These are phyloP conservation scores for Tephrocybe sp. DNA, from an alignment of 768 basidiomycete species.

Conservation along the genomic window DNA sequence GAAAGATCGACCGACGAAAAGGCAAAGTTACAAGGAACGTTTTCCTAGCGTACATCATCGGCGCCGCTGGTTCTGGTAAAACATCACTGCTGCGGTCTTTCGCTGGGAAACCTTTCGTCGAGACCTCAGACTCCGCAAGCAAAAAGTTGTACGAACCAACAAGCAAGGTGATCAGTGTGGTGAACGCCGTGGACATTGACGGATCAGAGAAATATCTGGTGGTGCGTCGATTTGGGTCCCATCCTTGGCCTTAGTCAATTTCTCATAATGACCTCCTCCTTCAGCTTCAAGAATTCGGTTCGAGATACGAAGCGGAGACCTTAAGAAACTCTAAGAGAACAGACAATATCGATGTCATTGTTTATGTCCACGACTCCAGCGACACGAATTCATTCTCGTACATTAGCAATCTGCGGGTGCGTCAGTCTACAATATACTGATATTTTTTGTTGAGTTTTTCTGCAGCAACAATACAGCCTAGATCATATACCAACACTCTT, in stretches of 20 bases:
- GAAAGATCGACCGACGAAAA: conserved; percentile 82
- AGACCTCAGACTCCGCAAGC: conserved; percentile 83
- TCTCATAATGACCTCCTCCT: not conserved
- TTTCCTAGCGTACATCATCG: conserved; percentile 91
- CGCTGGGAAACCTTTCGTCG: conserved; percentile 75
- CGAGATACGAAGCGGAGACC: conserved; percentile 90
- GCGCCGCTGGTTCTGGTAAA: conserved; percentile 95
- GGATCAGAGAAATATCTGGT: conserved; percentile 96
- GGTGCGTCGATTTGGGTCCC: conserved; percentile 55
- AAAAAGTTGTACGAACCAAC: conserved; percentile 84
- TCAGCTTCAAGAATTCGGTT: conserved; percentile 96
- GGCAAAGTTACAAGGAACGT: conserved; percentile 90
- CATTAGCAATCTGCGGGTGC: conserved; percentile 91
- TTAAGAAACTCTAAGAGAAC: conserved; percentile 88
- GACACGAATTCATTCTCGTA: conserved; percentile 99
- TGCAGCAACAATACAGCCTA: conserved; percentile 93
- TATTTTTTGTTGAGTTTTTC: conserved; percentile 18
- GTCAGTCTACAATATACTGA: conserved; percentile 7
- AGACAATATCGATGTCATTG: conserved; percentile 90
- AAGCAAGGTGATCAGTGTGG: conserved; percentile 85
- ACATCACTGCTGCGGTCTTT: conserved; percentile 85
- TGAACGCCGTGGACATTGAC: conserved; percentile 92
- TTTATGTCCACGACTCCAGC: conserved; percentile 96
- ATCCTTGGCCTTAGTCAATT: not conserved
- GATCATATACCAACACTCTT: conserved; percentile 95